Percentiles rank a stretch among this genome's conserved stretches.
These are phyloP conservation scores for Rhodotorula graminis DNA, from an alignment of 768 basidiomycete species.

Conservation along the genomic window DNA sequence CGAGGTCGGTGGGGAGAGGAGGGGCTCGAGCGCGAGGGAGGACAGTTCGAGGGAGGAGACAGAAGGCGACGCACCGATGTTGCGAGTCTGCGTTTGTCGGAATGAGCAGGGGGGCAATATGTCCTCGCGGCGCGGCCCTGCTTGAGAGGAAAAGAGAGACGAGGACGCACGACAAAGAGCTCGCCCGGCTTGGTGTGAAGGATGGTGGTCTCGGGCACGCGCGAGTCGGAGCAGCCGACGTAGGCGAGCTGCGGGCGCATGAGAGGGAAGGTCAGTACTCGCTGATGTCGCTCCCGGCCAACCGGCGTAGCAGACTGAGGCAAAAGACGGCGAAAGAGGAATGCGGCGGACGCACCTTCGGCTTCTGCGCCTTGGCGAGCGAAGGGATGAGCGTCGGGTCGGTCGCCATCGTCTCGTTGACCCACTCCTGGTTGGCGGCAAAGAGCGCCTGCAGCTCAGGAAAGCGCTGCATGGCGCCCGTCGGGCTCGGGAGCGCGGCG, in stretches of 20 bases:
- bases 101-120: background rate
- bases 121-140: no score
- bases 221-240: constrained; percentile 26
- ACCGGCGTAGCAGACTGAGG: no score
- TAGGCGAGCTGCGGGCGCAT: constrained; percentile 6
- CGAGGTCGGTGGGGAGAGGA: no score
- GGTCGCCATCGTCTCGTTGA: constrained; percentile 2
- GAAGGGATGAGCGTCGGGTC: background rate
- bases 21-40: no score
- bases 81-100: constrained; percentile 23
- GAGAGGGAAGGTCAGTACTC: no score
- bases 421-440: background rate
- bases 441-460: constrained; percentile 20
- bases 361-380: constrained; percentile 20
- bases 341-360: background rate
- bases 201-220: constrained; percentile 14
- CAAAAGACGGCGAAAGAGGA: no score
- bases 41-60: background rate
- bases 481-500: background rate
- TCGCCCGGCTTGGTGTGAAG: constrained; percentile 14
- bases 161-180: constrained; percentile 16
- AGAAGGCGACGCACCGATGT: constrained; percentile 18
- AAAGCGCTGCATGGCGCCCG: constrained; percentile 5
- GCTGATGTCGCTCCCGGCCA: no score
- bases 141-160: no score